Base-by-base conservation (phyloP, 108 stramenopile genomes). In the Skeletonema menzelii region DNA sequence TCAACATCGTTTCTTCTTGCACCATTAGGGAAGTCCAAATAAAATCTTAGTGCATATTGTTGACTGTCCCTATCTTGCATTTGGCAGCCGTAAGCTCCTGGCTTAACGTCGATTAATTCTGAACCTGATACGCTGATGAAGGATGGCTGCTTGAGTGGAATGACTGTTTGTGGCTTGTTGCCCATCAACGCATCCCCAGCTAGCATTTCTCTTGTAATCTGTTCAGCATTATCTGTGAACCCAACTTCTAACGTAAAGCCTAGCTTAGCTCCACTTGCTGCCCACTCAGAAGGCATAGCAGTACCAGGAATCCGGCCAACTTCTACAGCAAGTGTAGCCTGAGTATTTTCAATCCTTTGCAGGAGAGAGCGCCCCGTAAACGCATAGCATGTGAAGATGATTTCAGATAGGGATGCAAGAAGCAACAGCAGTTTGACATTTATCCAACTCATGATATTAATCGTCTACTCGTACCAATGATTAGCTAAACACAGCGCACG, bases 21-120 rank as follows among this genome's bases (percentile, higher is more conserved):
- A 5, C 80, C 80, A 15, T 82, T 70, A 12, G 80, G 80, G 62
- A 82, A 82, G 28, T 82, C 75, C 64, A 82, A 46, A 38, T 72
- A 76, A 40, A 70, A 80, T 22, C 79, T 63, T 8, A 80, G 31
- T 10, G 67, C 75, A 47, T 80, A 75, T 19, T 64, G 78, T 31
- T 59, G 42, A 19, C 63, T 59, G 19, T 60, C 65, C 26, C 67
- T 20, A n/a, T 55, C 61, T 37, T 79, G 78, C 12, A 79, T 17
- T 47, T 73, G 70, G 27, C 72, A 66, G 8, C 72, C 78, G 42
- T 73, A 79, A 27, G 79, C 79, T 30, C 79, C 79, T 6, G 72
- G 61, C 11, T 46, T 26, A 4, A 80, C 79, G 15, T 64, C 55
- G 30, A 80, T 74, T 5, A 24, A 57, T 55, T 80, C 67, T 28